Percentiles rank a stretch among this genome's conserved stretches.
phyloP scores from a whole-genome alignment of 768 basidiomycete genomes.

The Tulasnella sp. region DNA sequence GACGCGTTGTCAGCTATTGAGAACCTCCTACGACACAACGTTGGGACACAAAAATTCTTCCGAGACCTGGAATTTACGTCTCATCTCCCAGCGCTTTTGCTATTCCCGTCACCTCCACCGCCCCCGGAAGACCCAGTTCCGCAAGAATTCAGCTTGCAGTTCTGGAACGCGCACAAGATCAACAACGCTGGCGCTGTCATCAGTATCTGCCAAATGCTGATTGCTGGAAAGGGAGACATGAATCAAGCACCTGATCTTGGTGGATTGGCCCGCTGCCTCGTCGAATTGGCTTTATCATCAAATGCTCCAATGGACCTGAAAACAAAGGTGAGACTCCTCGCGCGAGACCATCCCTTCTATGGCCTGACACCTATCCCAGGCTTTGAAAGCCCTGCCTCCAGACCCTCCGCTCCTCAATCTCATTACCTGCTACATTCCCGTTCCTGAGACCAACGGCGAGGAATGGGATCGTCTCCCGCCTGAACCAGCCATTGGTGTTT shows the following conservation, averaged over 20 bases:
- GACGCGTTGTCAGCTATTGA: conserved; percentile 82
- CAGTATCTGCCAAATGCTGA: conserved; percentile 74
- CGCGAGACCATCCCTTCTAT: background rate
- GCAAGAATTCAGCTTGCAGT: conserved; percentile 88
- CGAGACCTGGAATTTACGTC: conserved; percentile 71
- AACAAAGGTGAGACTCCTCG: conserved; percentile 42
- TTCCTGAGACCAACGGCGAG: conserved; percentile 75
- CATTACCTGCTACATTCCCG: conserved; percentile 62
- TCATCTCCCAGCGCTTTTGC: conserved; percentile 52
- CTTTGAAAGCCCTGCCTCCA: conserved; percentile 49
- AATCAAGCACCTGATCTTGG: conserved; percentile 33
- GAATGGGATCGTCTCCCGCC: conserved; percentile 85
- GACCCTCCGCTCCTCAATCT: conserved; percentile 56
- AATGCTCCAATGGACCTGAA: conserved; percentile 85
- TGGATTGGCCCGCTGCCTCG: conserved; percentile 53
- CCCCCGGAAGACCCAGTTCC: conserved; percentile 42
- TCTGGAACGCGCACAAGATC: conserved; percentile 91
- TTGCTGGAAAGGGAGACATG: conserved; percentile 32
- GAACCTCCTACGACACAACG: conserved; percentile 80
- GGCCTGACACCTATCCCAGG: conserved; percentile 25
- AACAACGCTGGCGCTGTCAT: conserved; percentile 69
- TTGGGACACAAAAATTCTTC: conserved; percentile 98
- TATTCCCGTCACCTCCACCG: conserved; percentile 54
- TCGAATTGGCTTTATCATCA: conserved; percentile 85
- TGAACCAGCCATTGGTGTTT: conserved; percentile 67